Percentiles rank a stretch among this genome's conserved stretches.
These are phyloP conservation scores for Perkinsus chesapeaki DNA, from an alignment of 169 alveolate species.

Conservation along the genomic window DNA sequence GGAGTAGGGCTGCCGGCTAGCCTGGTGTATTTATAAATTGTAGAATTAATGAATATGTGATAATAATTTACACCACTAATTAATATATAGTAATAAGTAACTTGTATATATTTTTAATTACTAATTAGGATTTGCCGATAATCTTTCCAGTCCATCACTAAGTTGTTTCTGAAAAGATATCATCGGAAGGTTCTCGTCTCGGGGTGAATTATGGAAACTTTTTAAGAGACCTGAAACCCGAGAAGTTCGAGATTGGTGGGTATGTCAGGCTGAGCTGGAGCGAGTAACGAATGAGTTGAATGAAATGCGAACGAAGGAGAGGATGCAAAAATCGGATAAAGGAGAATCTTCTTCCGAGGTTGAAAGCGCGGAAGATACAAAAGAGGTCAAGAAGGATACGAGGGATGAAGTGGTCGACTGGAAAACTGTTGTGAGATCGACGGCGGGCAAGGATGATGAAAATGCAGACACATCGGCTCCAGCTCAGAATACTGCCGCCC, in stretches of 20 bases:
- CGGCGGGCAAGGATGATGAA: neutral
- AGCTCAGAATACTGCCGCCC: neutral
- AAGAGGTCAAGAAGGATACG: neutral
- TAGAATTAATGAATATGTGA: too few species aligned
- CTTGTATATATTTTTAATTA: too few species aligned
- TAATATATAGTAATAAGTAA: too few species aligned
- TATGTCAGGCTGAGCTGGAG: neutral
- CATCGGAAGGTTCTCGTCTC: too few species aligned
- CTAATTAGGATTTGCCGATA: too few species aligned
- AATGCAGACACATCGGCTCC: neutral
- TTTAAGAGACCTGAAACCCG: neutral
- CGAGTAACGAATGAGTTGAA: neutral
- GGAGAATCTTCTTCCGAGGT: neutral
- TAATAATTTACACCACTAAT: too few species aligned
- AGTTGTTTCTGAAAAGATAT: too few species aligned
- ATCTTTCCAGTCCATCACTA: too few species aligned
- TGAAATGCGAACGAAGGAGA: neutral
- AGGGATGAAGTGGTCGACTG: neutral
- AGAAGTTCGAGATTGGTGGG: neutral
- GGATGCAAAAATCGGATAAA: neutral
- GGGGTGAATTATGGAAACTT: too few species aligned
- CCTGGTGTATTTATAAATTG: too few species aligned
- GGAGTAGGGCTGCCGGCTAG: too few species aligned
- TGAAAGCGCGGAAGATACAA: neutral
- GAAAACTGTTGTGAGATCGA: neutral